Conservation (phyloP, 371 early-diverging fungal species). For the Syncephalis fuscata region DNA sequence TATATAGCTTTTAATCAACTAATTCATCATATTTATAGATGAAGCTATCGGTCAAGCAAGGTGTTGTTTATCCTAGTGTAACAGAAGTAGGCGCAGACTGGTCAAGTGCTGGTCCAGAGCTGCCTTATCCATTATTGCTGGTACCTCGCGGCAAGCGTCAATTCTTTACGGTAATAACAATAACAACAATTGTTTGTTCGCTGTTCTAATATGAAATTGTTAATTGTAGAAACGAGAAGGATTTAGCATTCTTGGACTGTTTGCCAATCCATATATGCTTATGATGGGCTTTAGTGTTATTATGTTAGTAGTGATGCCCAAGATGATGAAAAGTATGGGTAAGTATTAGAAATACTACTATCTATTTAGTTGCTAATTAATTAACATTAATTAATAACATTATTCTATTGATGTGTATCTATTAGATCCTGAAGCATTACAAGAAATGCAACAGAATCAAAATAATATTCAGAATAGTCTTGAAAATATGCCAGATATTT, state of each 20-base stretch:
- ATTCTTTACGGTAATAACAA: neutral
- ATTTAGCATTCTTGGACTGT: conserved; percentile 22
- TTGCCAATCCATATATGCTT: conserved; percentile 38
- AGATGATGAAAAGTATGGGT: conserved; percentile 28
- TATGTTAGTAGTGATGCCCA: conserved; percentile 31
- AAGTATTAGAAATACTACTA: neutral
- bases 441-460: conserved; percentile 20
- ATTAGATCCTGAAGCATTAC: conserved; percentile 16
- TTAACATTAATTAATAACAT: neutral
- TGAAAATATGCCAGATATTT: conserved; percentile 29
- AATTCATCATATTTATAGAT: conserved; percentile 1
- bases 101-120: neutral
- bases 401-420: neutral
- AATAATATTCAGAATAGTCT: conserved; percentile 12
- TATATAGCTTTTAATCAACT: conserved; percentile 10
- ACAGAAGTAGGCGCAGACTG: neutral
- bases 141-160: conserved; percentile 7
- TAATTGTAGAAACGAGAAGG: conserved; percentile 21
- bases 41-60: neutral
- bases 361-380: neutral
- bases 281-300: conserved; percentile 31
- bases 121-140: neutral
- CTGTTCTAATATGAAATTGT: no score
- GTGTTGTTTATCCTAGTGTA: neutral
- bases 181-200: neutral